phyloP scores from a whole-genome alignment of 208 protist species.

The Acanthamoeba royreba region DNA sequence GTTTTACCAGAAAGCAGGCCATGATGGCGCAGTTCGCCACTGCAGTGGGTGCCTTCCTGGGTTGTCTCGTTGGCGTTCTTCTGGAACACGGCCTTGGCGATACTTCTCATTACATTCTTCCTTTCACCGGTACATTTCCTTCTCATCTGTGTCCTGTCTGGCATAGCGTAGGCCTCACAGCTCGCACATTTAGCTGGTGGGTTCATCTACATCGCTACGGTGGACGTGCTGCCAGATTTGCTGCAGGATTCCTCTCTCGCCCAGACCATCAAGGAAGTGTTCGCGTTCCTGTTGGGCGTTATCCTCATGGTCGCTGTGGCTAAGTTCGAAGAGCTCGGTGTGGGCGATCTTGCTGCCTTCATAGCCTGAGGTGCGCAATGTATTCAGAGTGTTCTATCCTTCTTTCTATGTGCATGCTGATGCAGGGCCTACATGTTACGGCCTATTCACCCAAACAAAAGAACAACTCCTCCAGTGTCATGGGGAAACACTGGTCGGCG shows the following conservation, averaged over 20 bases:
- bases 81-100: neutral
- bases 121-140: neutral
- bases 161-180: neutral
- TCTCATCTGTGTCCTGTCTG: neutral
- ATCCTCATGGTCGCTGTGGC: neutral
- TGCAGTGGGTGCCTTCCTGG: conserved; percentile 55
- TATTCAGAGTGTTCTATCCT: too few relatives aligned
- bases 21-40: conserved; percentile 68
- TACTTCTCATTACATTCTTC: neutral
- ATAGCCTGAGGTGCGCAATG: too few relatives aligned
- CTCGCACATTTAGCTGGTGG: neutral
- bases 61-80: conserved; percentile 45
- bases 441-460: too few relatives aligned
- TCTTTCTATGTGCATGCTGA: too few relatives aligned
- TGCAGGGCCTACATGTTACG: too few relatives aligned
- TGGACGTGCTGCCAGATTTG: neutral
- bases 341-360: too few relatives aligned
- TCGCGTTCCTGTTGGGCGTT: neutral
- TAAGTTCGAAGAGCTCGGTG: neutral
- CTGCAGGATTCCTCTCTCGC: neutral
- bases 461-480: too few relatives aligned
- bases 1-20: conserved; percentile 56
- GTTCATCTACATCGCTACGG: conserved; percentile 48
- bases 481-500: too few relatives aligned
- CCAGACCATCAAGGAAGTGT: conserved; percentile 4